These are phyloP conservation scores for Russula abietina DNA, from an alignment of 768 basidiomycete genomes.

Conservation along the genomic window DNA sequence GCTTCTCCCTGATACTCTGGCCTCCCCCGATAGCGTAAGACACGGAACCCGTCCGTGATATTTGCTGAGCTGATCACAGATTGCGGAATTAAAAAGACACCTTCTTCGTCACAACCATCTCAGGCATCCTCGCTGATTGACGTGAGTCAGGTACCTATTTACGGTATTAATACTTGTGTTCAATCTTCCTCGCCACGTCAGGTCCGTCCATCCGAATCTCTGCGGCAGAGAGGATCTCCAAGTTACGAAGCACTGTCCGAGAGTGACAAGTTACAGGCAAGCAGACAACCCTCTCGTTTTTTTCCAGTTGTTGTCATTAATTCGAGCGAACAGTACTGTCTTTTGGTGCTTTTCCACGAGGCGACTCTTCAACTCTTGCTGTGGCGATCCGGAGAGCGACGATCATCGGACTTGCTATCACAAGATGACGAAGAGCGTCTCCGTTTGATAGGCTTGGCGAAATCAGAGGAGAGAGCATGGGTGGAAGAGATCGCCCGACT, in stretches of 20 bases:
- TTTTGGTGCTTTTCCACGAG: conserved; percentile 66
- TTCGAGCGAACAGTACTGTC: conserved; percentile 50
- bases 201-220: conserved; percentile 4
- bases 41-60: background rate
- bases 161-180: background rate
- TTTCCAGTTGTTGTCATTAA: background rate
- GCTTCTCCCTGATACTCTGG: background rate
- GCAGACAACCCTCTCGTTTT: background rate
- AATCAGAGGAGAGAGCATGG: conserved; percentile 58
- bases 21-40: conserved; percentile 6
- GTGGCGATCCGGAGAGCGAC: conserved; percentile 61
- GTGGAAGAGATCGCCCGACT: conserved; percentile 52
- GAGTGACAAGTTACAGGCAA: conserved; percentile 23
- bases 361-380: conserved; percentile 66
- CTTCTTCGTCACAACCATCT: background rate
- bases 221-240: conserved; percentile 16
- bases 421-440: conserved; percentile 50
- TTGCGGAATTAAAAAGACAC: background rate
- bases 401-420: conserved; percentile 43
- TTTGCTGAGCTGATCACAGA: background rate
- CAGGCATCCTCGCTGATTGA: background rate
- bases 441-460: conserved; percentile 42
- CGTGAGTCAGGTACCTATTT: conserved; percentile 7
- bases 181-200: background rate
- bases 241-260: conserved; percentile 23